phyloP scores from a whole-genome alignment of 2,329 filamentous ascomycete genomes.

The Gliomastix tumulicola region DNA sequence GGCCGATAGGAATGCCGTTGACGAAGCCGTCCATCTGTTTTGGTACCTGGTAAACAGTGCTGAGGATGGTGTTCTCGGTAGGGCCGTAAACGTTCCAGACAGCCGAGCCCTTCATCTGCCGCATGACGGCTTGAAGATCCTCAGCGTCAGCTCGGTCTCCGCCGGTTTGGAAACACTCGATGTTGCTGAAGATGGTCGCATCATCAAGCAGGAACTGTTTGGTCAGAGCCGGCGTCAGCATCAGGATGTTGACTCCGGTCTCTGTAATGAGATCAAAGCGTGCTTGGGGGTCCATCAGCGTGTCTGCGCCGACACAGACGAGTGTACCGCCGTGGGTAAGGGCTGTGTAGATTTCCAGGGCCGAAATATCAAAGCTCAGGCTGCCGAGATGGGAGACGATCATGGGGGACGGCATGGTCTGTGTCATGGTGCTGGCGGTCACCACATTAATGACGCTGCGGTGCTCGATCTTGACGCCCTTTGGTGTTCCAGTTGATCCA shows the following conservation, averaged over 20 bases:
- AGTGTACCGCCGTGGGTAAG: conserved; percentile 6
- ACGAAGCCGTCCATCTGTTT: conserved; percentile 1
- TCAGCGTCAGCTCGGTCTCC: conserved; percentile 1
- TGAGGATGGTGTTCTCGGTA: conserved; percentile 11
- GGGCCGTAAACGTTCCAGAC: conserved; percentile 10
- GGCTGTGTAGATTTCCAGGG: conserved; percentile 4
- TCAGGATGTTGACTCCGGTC: not conserved
- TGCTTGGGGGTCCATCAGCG: conserved; percentile 3
- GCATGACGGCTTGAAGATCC: not conserved
- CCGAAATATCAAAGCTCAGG: conserved; percentile 7
- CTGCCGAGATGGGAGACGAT: conserved; percentile 7
- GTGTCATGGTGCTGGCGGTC: conserved; percentile 4
- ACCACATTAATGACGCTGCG: conserved; percentile 5
- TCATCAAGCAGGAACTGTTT: conserved; percentile 1
- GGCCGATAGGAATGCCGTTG: conserved; percentile 9
- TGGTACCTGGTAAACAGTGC: conserved; percentile 8
- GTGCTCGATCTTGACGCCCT: conserved; percentile 31
- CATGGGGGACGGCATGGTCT: not conserved
- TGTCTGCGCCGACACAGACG: conserved; percentile 7
- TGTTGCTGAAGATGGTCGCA: not conserved
- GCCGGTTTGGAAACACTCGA: not conserved
- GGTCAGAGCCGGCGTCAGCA: conserved; percentile 1
- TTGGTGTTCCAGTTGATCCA: conserved; percentile 42
- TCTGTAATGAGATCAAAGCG: not conserved
- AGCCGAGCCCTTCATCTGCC: not conserved